A percentile compares a stretch with the other conserved stretches of the same genome.
Evolutionary conservation across 2,329 filamentous ascomycete genomes (phyloP).

Genomic region (Penicillium aurantiogriseum): DNA sequence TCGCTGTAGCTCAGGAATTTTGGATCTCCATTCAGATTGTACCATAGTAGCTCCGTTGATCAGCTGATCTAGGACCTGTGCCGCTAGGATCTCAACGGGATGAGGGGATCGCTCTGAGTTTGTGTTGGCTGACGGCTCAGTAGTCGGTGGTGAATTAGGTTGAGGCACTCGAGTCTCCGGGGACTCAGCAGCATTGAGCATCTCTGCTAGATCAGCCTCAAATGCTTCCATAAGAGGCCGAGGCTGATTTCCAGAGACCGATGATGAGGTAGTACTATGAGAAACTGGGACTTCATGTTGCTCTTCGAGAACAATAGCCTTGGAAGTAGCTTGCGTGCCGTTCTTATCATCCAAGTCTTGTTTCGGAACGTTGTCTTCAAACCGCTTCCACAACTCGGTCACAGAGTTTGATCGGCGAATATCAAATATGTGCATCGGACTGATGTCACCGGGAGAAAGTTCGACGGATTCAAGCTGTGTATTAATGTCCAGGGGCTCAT

Average conservation of each 20-base stretch:
- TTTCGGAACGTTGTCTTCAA: slow-evolving; percentile 20
- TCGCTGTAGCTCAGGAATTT: slow-evolving; percentile 40
- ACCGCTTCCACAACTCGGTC: slow-evolving; percentile 40
- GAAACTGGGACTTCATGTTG: slow-evolving; percentile 14
- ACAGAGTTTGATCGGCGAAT: slow-evolving; percentile 43
- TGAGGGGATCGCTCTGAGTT: slow-evolving; percentile 19
- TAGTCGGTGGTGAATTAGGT: slow-evolving; percentile 9
- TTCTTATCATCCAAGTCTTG: not conserved
- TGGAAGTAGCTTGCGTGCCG: not conserved
- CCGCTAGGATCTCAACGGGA: slow-evolving; percentile 32
- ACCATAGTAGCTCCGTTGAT: slow-evolving; percentile 37
- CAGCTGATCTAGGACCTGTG: slow-evolving; percentile 35
- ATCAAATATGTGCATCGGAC: slow-evolving; percentile 48
- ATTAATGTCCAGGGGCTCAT: slow-evolving; percentile 37
- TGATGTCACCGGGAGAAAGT: slow-evolving; percentile 16
- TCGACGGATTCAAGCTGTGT: slow-evolving; percentile 9
- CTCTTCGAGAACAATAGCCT: not conserved
- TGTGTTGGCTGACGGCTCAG: slow-evolving; percentile 12
- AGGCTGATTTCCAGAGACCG: slow-evolving; percentile 21
- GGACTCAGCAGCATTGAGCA: slow-evolving; percentile 28
- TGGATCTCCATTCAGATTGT: slow-evolving; percentile 37
- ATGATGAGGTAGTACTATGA: not conserved
- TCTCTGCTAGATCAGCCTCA: slow-evolving; percentile 39
- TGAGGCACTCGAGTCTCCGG: slow-evolving; percentile 10
- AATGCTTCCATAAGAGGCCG: slow-evolving; percentile 41